Base-by-base conservation (phyloP, 2,329 filamentous ascomycete species). In the Raffaelea albimanens region DNA sequence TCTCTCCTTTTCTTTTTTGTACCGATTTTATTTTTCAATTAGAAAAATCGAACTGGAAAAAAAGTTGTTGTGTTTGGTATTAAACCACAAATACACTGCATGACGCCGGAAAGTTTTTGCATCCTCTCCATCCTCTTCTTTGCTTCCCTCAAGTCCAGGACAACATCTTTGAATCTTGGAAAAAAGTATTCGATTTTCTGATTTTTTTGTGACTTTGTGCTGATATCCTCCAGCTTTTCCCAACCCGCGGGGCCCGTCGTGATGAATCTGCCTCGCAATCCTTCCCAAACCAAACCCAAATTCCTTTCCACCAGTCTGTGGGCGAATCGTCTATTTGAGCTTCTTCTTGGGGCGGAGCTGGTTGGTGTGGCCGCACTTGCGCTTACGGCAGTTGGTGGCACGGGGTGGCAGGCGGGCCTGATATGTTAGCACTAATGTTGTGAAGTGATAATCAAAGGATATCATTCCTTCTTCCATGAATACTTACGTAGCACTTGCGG, bases 311-410 rank as follows among this genome's bases (percentile, higher is more conserved):
- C 25, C 22, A 5, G 4, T 31, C 5, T 3, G 47, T 31, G 51
- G 45, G 53, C 53, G 53, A 53, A 36, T 66, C 61, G 63, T 67
- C 63, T 72, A 73, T 52, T 57, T 57, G 56, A 57, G 55, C 91
- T 98, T 98, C 90, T 98, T 98, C 91, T 98, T 98, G 73, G 93
- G 93, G 76, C 93, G 88, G 71, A 98, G 87, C 84, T 98, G 93
- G 87, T 97, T 97, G 78, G 85, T 94, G 85, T 97, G 93, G 57
- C 91, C 93, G 76, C 91, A 97, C 84, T 97, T 97, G 80, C 90
- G 90, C 89, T 97, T 97, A 67, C 90, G 83, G 87, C 93, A 98
- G 87, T 98, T 98, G 82, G 91, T 96, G 65, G 93, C 93, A 83
- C 93, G 88, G 61, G 91, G 91, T 60, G 91, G 91, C 57, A 97